Evolutionary conservation across 257 asterid species (phyloP).

Genomic region (Rubia yunnanensis): DNA sequence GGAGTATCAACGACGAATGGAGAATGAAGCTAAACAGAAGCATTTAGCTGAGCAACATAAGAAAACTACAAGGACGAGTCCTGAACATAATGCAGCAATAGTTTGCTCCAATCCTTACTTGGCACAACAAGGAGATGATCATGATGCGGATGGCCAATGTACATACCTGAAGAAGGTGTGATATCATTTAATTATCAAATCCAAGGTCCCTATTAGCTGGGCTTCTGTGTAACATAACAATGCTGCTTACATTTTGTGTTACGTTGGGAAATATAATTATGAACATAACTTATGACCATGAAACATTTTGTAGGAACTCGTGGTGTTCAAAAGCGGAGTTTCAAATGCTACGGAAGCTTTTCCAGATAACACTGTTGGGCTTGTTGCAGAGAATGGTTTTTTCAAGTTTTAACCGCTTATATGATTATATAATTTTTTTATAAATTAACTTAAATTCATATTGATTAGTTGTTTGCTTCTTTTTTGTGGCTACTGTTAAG

Average conservation of each 20-base stretch:
- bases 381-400: slow-evolving; percentile 35
- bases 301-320: slow-evolving; percentile 25
- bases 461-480: neutral
- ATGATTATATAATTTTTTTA: neutral
- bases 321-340: slow-evolving; percentile 36
- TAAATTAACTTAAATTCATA: neutral
- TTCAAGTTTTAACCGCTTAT: neutral
- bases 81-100: slow-evolving; percentile 31
- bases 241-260: neutral
- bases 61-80: slow-evolving; percentile 18
- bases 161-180: slow-evolving; percentile 33
- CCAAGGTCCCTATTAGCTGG: neutral
- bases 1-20: slow-evolving; percentile 89
- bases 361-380: slow-evolving; percentile 26
- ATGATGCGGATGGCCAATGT: slow-evolving; percentile 30
- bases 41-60: slow-evolving; percentile 75
- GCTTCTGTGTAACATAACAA: neutral
- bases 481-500: neutral
- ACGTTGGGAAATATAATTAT: neutral
- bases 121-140: slow-evolving; percentile 22
- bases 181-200: neutral
- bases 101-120: slow-evolving; percentile 22
- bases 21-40: slow-evolving; percentile 90
- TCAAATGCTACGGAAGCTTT: slow-evolving; percentile 23
- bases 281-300: slow-evolving; percentile 10